Conservation (phyloP, 2,329 filamentous ascomycete genomes). For the Trichoderma breve region DNA sequence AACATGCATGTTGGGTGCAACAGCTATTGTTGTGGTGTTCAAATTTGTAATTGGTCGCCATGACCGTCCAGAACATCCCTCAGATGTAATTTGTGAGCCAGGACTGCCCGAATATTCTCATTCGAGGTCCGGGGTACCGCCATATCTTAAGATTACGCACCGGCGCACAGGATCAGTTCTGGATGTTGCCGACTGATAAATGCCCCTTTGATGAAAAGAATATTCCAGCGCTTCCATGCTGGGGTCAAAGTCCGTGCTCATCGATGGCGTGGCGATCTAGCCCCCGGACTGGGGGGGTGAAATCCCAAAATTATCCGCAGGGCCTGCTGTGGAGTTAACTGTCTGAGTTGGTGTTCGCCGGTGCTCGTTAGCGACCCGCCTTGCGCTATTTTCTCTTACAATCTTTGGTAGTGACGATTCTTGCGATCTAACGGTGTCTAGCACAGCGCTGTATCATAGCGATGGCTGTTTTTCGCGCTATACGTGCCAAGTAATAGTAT, state of each 20-base stretch:
- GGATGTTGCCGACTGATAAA: background rate
- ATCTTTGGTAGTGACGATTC: background rate
- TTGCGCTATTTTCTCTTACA: slow-evolving; percentile 13
- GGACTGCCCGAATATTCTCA: background rate
- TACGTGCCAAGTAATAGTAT: background rate
- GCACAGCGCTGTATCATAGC: background rate
- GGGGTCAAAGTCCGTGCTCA: slow-evolving; percentile 15
- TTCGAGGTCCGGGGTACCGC: background rate
- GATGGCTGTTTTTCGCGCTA: background rate
- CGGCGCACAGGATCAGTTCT: background rate
- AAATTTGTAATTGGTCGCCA: background rate
- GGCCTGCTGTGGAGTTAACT: slow-evolving; percentile 15
- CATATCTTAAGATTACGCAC: background rate
- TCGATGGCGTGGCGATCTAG: slow-evolving; percentile 21
- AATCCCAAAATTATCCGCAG: slow-evolving; percentile 23
- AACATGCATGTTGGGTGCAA: background rate
- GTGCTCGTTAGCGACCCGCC: slow-evolving; percentile 1
- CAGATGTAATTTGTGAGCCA: background rate
- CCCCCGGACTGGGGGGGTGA: slow-evolving; percentile 21
- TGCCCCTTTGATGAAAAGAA: slow-evolving; percentile 9
- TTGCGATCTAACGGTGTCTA: background rate
- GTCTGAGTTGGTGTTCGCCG: background rate
- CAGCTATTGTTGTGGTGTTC: background rate
- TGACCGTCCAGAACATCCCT: background rate
- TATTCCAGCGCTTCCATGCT: slow-evolving; percentile 20